Evolutionary conservation across 2,329 filamentous ascomycete species (phyloP), one percentile per base, ranked within the genome.

Genomic region (Aspergillus proliferans): DNA sequence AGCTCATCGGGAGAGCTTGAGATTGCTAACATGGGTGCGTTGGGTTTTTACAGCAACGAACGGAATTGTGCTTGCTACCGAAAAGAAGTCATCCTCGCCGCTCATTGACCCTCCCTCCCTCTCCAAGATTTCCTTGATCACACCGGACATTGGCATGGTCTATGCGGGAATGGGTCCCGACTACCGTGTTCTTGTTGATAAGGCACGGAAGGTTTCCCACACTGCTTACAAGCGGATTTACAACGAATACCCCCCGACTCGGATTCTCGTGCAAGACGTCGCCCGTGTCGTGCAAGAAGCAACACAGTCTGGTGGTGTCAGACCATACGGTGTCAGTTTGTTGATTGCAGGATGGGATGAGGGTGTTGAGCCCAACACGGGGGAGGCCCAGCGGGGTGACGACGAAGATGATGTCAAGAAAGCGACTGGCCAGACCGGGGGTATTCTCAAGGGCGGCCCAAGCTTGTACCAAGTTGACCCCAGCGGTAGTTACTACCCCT

Each of bases 221-320:
- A 95, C 93, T 43, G 87, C 85, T 71, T 98, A 98, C 84, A 98
- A 98, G 83, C 89, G 93, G 72, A 91, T 98, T 77, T 98, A 98
- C 80, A 98, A 98, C 76, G 93, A 98, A 77, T 98, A 98, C 77
- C 93, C 93, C n/a, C 93, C 93, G 5, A 98, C 93, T 49, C 85
- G 93, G 71, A 98, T 98, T 86, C 82, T 98, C 76, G 93, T 98
- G 49, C 93, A 98, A 75, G 93, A 98, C 66, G 91, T 98, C 50
- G 93, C 93, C 52, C 83, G 90, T 57, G 92, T 97, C 59, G 96
- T 98, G 86, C 93, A 98, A 75, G 93, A 98, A 76, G 93, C 93
- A 53, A 98, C 93, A 52, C 93, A 98, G 74, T 95, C 89, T 36
- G 93, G 93, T 68, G 93, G 93, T 83, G 92, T 98, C 56, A 82